A percentile compares a stretch with the other conserved stretches of the same genome.
These are phyloP conservation scores for Halophytophthora batemanensis DNA, from an alignment of 352 stramenopile species.

Conservation along the genomic window DNA sequence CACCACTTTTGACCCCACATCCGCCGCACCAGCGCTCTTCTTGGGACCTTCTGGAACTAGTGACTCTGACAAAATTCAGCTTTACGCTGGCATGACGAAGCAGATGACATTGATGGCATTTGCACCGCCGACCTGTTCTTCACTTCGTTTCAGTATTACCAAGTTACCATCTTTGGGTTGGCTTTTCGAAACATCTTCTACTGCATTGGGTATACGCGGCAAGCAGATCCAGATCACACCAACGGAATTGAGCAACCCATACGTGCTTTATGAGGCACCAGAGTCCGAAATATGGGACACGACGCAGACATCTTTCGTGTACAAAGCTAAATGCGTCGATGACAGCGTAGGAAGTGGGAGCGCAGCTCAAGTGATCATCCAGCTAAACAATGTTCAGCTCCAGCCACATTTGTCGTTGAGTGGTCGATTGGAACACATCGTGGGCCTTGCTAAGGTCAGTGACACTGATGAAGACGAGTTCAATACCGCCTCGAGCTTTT, in stretches of 20 bases:
- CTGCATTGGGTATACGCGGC: neutral
- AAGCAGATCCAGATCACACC: neutral
- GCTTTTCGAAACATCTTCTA: neutral
- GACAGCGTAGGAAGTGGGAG: neutral
- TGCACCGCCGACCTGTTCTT: conserved; percentile 1
- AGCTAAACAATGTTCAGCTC: conserved; percentile 3
- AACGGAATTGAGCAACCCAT: conserved; percentile 1
- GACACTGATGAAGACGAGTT: conserved; percentile 36
- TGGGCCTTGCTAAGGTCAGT: conserved; percentile 14
- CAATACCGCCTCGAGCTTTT: conserved; percentile 22
- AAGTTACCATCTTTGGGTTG: conserved; percentile 9
- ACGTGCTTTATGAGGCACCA: conserved; percentile 9
- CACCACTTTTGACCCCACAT: conserved; percentile 1
- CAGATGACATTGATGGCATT: conserved; percentile 3
- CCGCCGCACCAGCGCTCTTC: conserved; percentile 1
- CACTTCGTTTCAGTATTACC: conserved; percentile 5
- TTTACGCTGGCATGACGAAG: neutral
- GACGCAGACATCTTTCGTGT: conserved; percentile 11
- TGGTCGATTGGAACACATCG: conserved; percentile 17
- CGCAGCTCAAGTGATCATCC: conserved; percentile 1
- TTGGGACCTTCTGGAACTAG: conserved; percentile 11
- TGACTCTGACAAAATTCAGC: conserved; percentile 3
- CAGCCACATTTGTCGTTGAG: conserved; percentile 23
- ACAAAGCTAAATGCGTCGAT: conserved; percentile 1
- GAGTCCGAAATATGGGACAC: neutral